Percentiles rank a stretch among this genome's conserved stretches.
Conservation (phyloP, 352 stramenopile genomes). For the Plasmopara viticola region DNA sequence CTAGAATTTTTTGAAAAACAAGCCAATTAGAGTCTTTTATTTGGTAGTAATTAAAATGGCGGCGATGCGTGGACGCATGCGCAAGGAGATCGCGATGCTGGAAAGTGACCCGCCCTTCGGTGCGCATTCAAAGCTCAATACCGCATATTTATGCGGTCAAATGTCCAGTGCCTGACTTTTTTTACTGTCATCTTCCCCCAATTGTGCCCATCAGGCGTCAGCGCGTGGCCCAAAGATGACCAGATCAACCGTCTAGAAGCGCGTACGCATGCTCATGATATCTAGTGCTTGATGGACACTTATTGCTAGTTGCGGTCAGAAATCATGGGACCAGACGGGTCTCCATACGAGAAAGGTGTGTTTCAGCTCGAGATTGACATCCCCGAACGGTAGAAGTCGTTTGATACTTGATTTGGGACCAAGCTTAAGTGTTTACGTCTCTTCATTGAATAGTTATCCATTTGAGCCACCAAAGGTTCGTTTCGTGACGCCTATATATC, state of each 20-base stretch:
- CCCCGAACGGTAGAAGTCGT: constrained; percentile 29
- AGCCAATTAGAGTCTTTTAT: no score
- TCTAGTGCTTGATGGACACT: background rate
- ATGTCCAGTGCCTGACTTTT: background rate
- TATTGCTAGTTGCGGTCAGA: constrained; percentile 27
- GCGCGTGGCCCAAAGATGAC: constrained; percentile 70
- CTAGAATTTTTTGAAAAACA: background rate
- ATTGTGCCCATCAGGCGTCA: constrained; percentile 38
- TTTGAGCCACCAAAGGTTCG: constrained; percentile 79
- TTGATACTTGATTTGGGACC: background rate
- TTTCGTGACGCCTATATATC: constrained; percentile 78
- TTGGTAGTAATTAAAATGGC: constrained; percentile 25
- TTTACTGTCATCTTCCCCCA: background rate
- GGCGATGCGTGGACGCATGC: constrained; percentile 73
- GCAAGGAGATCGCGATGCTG: constrained; percentile 81
- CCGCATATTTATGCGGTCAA: background rate
- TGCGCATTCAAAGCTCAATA: constrained; percentile 6
- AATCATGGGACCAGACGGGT: constrained; percentile 73
- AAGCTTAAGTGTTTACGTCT: background rate
- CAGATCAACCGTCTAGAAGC: constrained; percentile 70
- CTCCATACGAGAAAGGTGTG: constrained; percentile 73
- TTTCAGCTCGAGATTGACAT: constrained; percentile 73
- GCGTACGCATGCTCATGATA: constrained; percentile 22
- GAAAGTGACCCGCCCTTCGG: constrained; percentile 70
- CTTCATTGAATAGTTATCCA: constrained; percentile 45